Evolutionary conservation across 148 eudicot genomes (phyloP).

Genomic region (Diospyros kaki): DNA sequence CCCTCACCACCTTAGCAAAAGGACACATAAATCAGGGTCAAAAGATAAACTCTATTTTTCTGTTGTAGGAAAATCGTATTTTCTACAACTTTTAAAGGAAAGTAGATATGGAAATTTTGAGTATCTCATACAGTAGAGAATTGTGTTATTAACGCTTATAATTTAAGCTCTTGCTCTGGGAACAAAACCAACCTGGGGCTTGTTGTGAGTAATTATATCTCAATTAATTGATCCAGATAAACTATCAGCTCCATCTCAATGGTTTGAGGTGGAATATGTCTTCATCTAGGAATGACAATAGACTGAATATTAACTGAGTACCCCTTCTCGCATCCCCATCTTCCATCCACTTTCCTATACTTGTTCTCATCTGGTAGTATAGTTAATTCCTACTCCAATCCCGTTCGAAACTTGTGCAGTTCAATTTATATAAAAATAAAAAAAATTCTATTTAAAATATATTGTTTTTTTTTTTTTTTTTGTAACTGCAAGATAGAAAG

Average conservation of each 20-base stretch:
- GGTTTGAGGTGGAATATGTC: background rate
- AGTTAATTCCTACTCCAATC: no score
- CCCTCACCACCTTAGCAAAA: background rate
- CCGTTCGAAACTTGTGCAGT: no score
- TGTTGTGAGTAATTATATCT: background rate
- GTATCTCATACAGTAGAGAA: background rate
- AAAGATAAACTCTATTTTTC: background rate
- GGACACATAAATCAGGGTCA: background rate
- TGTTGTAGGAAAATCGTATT: background rate
- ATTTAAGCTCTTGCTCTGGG: background rate
- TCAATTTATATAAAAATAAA: no score
- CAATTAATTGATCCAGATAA: background rate
- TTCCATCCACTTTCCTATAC: no score
- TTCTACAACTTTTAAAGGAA: background rate
- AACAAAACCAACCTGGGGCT: background rate
- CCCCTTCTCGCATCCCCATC: no score
- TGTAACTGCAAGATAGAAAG: no score
- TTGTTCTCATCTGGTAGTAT: no score
- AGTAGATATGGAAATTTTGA: background rate
- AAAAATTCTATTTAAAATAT: no score
- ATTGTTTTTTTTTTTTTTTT: no score
- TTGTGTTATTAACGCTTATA: background rate
- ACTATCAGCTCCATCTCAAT: background rate
- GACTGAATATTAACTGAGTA: no score
- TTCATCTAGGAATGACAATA: background rate